Percentiles rank a stretch among this genome's conserved stretches.
Conservation (phyloP, 169 alveolate genomes). For the Cryptosporidium ryanae region DNA sequence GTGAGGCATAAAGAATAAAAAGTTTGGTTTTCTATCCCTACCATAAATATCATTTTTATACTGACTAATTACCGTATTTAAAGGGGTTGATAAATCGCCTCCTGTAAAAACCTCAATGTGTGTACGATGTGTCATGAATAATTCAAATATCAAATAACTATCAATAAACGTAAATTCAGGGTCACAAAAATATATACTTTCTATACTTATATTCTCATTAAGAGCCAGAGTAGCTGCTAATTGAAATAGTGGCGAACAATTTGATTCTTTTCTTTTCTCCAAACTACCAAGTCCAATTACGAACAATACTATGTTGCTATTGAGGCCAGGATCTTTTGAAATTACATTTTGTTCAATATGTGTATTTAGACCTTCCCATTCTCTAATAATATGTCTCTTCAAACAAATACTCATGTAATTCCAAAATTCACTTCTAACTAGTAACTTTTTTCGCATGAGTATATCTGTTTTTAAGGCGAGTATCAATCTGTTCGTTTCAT, state of each 20-base stretch:
- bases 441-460: slow-evolving; percentile 17
- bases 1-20: slow-evolving; percentile 66
- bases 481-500: not conserved
- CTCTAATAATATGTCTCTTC: slow-evolving; percentile 3
- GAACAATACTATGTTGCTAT: not conserved
- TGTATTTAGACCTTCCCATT: slow-evolving; percentile 2
- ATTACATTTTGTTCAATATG: not conserved
- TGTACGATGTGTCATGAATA: slow-evolving; percentile 5
- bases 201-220: slow-evolving; percentile 19
- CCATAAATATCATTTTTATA: slow-evolving; percentile 19
- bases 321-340: not conserved
- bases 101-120: slow-evolving; percentile 61
- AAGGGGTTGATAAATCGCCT: slow-evolving; percentile 23
- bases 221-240: slow-evolving; percentile 35
- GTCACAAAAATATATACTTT: slow-evolving; percentile 68
- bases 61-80: slow-evolving; percentile 7
- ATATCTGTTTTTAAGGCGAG: slow-evolving; percentile 1
- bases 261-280: slow-evolving; percentile 1
- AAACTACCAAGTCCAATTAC: slow-evolving; percentile 65
- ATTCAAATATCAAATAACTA: slow-evolving; percentile 43
- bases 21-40: not conserved
- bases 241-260: slow-evolving; percentile 43
- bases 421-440: slow-evolving; percentile 47
- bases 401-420: not conserved
- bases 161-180: slow-evolving; percentile 58